Conservation (phyloP, 768 basidiomycete genomes). For the Asterophora lycoperdoides region DNA sequence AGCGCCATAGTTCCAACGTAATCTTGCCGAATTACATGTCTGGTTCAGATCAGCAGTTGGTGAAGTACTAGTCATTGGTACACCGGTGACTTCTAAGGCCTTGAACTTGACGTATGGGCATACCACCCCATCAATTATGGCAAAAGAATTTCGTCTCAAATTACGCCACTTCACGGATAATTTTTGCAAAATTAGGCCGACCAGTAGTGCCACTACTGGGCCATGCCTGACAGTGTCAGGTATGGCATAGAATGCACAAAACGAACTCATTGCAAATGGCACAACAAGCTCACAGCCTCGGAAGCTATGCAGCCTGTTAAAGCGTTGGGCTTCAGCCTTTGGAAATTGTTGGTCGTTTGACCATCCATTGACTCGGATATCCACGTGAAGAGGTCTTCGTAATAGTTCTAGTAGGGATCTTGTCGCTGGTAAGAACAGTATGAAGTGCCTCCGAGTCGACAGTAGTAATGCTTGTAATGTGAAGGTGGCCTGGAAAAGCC, state of each 20-base stretch:
- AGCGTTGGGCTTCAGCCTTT: constrained; percentile 4
- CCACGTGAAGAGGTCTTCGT: constrained; percentile 5
- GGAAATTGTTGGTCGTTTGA: neutral
- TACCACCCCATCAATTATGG: constrained; percentile 22
- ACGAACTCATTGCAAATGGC: neutral
- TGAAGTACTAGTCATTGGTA: constrained; percentile 10
- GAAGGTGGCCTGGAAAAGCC: too few species aligned
- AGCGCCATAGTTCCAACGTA: constrained; percentile 28
- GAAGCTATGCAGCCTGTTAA: constrained; percentile 23
- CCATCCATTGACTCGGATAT: constrained; percentile 10
- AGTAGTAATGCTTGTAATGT: too few species aligned
- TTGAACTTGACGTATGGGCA: constrained; percentile 14
- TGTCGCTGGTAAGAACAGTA: too few species aligned
- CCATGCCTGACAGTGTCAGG: too few species aligned
- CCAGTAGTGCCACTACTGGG: too few species aligned
- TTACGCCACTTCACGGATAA: constrained; percentile 28
- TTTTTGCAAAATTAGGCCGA: constrained; percentile 11
- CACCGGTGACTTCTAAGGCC: constrained; percentile 8
- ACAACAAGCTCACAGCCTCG: constrained; percentile 18
- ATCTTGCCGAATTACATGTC: constrained; percentile 27
- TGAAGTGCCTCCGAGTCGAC: too few species aligned
- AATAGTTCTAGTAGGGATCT: too few species aligned
- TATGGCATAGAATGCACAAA: neutral
- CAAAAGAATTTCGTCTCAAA: constrained; percentile 11
- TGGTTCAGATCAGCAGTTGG: constrained; percentile 13